These are phyloP conservation scores for Houttuynia cordata DNA, from an alignment of 164 flowering plant species.

Conservation along the genomic window DNA sequence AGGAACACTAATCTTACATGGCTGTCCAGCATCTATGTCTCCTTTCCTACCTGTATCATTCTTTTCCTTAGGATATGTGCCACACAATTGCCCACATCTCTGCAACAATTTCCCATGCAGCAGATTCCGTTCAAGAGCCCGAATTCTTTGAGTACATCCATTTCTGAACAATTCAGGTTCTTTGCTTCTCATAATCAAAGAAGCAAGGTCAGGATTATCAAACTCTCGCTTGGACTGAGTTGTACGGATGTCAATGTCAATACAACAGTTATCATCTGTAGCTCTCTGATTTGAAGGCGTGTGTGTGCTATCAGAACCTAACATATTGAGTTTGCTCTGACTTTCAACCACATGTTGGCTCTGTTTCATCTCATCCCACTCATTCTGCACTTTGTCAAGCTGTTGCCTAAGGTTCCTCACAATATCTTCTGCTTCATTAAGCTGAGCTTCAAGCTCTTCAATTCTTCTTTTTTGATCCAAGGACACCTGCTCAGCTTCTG, in stretches of 20 bases:
- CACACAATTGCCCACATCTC: conserved; percentile 22
- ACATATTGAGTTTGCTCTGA: conserved; percentile 2
- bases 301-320: conserved; percentile 14
- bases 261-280: conserved; percentile 10
- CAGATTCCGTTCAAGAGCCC: conserved; percentile 45
- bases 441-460: conserved; percentile 86
- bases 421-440: conserved; percentile 74
- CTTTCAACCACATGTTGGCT: conserved; percentile 13
- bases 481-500: conserved; percentile 44
- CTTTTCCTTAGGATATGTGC: conserved; percentile 10
- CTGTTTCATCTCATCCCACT: conserved; percentile 28
- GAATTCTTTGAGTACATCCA: conserved; percentile 71
- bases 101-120: conserved; percentile 22
- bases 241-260: conserved; percentile 3
- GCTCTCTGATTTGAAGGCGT: conserved; percentile 11
- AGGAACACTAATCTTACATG: conserved; percentile 4
- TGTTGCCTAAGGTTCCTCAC: conserved; percentile 60
- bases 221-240: conserved; percentile 5
- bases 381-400: conserved; percentile 40
- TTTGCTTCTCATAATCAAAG: conserved; percentile 49
- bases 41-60: conserved; percentile 14
- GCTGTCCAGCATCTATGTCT: conserved; percentile 15
- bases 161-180: conserved; percentile 52
- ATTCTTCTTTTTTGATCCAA: conserved; percentile 43
- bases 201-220: conserved; percentile 37